Evolutionary conservation across 108 stramenopile genomes (phyloP), one percentile per base, ranked within the genome.

Genomic region (Nitzschia putrida): DNA sequence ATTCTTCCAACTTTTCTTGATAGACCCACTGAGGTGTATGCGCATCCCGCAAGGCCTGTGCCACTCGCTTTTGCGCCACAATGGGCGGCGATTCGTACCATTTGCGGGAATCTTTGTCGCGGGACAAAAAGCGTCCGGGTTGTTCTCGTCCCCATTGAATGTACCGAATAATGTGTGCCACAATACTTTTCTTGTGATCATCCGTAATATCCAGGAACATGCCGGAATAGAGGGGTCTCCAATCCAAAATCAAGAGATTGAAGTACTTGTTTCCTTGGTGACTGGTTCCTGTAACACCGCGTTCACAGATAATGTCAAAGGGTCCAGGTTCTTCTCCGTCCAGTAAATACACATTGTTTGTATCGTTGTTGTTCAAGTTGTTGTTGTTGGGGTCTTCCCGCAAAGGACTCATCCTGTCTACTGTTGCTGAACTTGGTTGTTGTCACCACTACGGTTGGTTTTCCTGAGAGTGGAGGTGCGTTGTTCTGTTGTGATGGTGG

Each of bases 311-410:
- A 3, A 49, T 49, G 47, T 49, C 47, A 49, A 49, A 49, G 47
- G 47, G 47, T 16, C 47, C 47, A 49, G 47, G 47, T 18, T 49
- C 47, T 49, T 49, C 47, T 18, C 47, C 47, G n/a, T 49, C 47
- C 6, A 18, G 47, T 18, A 49, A 18, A 49, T 49, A 49, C 14
- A 49, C 29, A 34, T 34, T 34, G 3, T 1, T 34, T 34, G 29
- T 34, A 34, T 34, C 4, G 29, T 34, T 34, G 29, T 34, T 34
- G 29, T 34, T 34, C 29, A 34, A 34, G 4, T n/a, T n/a, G 29
- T 34, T 34, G 29, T 34, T 34, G 29, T 34, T 34, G 3, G 4
- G 4, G 4, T 34, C 29, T 34, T 34, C 4, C 3, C 29, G 29
- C 4, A 34, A 34, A 34, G 29, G 29, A 34, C 29, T 4, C 29